Evolutionary conservation across 2,329 filamentous ascomycete genomes (phyloP).

Genomic region (Cytospora leucostoma): DNA sequence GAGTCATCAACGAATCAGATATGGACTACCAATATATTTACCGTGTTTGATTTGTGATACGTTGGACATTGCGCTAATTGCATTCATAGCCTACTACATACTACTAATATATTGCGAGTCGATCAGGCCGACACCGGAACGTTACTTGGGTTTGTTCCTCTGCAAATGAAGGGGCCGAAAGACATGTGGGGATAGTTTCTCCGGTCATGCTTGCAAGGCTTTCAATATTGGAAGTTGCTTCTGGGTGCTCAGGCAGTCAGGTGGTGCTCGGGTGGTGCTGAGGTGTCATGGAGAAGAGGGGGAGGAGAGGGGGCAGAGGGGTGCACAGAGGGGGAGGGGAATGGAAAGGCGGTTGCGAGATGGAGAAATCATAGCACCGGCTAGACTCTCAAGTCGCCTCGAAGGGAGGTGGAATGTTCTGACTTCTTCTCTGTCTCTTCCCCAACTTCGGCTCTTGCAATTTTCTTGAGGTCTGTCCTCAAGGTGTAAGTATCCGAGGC

Average conservation of each 20-base stretch:
- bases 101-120: too few relatives aligned
- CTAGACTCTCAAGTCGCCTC: not conserved
- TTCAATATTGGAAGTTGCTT: not conserved
- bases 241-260: too few relatives aligned
- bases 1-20: too few relatives aligned
- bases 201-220: not conserved
- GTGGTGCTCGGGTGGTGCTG: not conserved
- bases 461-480: not conserved
- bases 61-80: not conserved
- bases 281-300: not conserved
- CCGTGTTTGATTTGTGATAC: too few relatives aligned
- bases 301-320: not conserved
- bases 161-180: not conserved
- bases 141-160: not conserved
- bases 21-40: too few relatives aligned
- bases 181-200: not conserved
- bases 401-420: not conserved
- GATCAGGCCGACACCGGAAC: not conserved
- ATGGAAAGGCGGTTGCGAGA: not conserved
- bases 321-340: not conserved
- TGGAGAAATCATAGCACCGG: not conserved
- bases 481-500: not conserved
- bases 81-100: not conserved
- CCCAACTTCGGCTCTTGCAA: not conserved
- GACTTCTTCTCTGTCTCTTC: not conserved